phyloP scores from a whole-genome alignment of 257 asterid genomes.

The Forsythia suspensa region DNA sequence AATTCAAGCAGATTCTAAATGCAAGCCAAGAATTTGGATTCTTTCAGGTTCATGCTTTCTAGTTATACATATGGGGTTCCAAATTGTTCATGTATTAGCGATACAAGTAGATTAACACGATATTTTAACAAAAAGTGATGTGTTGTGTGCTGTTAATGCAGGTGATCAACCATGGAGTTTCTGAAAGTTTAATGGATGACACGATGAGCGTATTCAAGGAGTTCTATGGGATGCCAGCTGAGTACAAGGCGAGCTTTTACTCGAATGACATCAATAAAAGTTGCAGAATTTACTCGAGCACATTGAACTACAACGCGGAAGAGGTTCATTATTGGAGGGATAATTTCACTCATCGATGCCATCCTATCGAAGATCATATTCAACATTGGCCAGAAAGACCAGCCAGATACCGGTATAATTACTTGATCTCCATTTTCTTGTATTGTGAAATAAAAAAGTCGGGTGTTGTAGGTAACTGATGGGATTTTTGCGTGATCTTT shows the following conservation, averaged over 20 bases:
- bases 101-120: too few relatives aligned
- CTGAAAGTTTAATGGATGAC: slow-evolving; percentile 40
- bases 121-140: too few relatives aligned
- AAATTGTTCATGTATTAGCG: background rate
- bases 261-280: slow-evolving; percentile 27
- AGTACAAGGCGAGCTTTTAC: slow-evolving; percentile 40
- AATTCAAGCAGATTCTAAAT: slow-evolving; percentile 35
- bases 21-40: slow-evolving; percentile 60
- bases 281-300: slow-evolving; percentile 60
- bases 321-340: slow-evolving; percentile 66
- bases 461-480: too few relatives aligned
- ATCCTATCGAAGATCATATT: slow-evolving; percentile 48
- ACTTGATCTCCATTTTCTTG: background rate
- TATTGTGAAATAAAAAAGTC: too few relatives aligned
- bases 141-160: slow-evolving; percentile 12
- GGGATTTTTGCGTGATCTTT: background rate
- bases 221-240: slow-evolving; percentile 42
- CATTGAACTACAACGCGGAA: slow-evolving; percentile 44
- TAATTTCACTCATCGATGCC: slow-evolving; percentile 55
- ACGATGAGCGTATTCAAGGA: slow-evolving; percentile 45
- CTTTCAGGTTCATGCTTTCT: slow-evolving; percentile 42
- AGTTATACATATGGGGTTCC: background rate
- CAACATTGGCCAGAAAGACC: slow-evolving; percentile 61
- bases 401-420: slow-evolving; percentile 41
- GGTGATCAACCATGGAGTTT: slow-evolving; percentile 65